Base-by-base conservation (phyloP, 352 stramenopile species). In the Peronospora belbahrii region DNA sequence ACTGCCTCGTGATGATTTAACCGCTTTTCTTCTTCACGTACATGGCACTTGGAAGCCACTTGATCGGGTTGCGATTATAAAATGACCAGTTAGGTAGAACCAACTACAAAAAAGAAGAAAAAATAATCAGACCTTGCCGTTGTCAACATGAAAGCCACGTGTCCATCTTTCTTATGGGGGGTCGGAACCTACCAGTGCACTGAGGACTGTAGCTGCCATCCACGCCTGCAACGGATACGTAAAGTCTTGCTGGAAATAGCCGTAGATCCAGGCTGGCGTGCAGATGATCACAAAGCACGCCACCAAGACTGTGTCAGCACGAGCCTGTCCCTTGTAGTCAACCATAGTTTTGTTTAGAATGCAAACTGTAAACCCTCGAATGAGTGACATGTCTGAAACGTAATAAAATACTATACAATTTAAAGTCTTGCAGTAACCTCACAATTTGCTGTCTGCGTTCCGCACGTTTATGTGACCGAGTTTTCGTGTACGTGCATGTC, bases 191-290 rank as follows among this genome's bases (percentile, higher is more conserved):
- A 90, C 76, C 63, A 90, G 48, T 14, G 70, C 69, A 18, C 70
- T 68, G 35, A 88, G 22, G 10, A 57, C 57, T n/a, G 65, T 84
- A 28, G 81, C 76, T 4, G 47, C 65, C 18, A 67, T 31, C 76
- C 81, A 93, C 13, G 76, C 81, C 44, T 84, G 72, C 25, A 93
- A 71, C 0, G 81, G 72, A 45, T 88, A 85, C 15, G 54, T 70
- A 42, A 93, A 93, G 67, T 90, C 76, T 43, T 93, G 78, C 52
- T 90, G 59, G 19, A 83, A 48, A 64, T 82, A 90, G 34, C 81
- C 81, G 43, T 89, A 88, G 66, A 93, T 60, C 81, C 81, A 93
- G 40, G 78, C 76, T 28, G 81, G 81, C 32, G 71, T 62, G 63
- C 81, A 93, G 59, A 90, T 67, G 30, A 90, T 36, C 47, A 74